Evolutionary conservation across 495 filamentous ascomycete genomes (phyloP).

Genomic region (Penicillium paxilli): DNA sequence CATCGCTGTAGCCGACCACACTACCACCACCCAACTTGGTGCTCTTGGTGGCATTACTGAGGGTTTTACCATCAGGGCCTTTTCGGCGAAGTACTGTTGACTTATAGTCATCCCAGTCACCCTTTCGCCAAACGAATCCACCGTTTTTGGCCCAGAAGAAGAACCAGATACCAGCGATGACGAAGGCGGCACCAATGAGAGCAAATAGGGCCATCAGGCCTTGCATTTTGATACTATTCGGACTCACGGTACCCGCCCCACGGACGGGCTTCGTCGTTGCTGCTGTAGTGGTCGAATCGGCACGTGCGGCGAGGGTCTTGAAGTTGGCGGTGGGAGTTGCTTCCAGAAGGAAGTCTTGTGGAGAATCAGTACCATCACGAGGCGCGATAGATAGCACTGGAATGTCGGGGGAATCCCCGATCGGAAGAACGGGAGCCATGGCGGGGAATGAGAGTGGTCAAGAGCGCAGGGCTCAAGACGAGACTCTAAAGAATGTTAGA

Average conservation of each 20-base stretch:
- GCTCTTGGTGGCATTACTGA: slow-evolving; percentile 75
- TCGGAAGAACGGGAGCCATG: slow-evolving; percentile 36
- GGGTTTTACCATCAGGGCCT: slow-evolving; percentile 80
- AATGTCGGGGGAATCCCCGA: slow-evolving; percentile 30
- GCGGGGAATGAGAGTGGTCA: slow-evolving; percentile 26
- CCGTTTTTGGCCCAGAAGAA: slow-evolving; percentile 98
- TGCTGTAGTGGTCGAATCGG: slow-evolving; percentile 19
- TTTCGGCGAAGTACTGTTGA: slow-evolving; percentile 91
- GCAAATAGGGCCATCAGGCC: slow-evolving; percentile 84
- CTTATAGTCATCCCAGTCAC: slow-evolving; percentile 98
- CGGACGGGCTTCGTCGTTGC: slow-evolving; percentile 24
- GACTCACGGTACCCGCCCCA: slow-evolving; percentile 57
- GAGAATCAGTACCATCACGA: slow-evolving; percentile 8
- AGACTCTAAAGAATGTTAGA: slow-evolving; percentile 20
- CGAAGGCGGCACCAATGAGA: slow-evolving; percentile 75
- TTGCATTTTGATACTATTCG: slow-evolving; percentile 77
- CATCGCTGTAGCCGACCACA: slow-evolving; percentile 65
- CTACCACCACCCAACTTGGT: slow-evolving; percentile 80
- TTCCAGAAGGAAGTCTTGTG: slow-evolving; percentile 2
- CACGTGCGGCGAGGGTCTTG: slow-evolving; percentile 22
- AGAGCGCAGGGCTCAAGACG: slow-evolving; percentile 44
- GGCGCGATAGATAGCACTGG: slow-evolving; percentile 12
- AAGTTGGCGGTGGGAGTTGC: slow-evolving; percentile 5
- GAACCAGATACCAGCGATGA: slow-evolving; percentile 83
- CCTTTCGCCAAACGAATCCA: slow-evolving; percentile 79